Evolutionary conservation across 306 rosid species (phyloP), one percentile per base, ranked within the genome.

Genomic region (Malus fusca): DNA sequence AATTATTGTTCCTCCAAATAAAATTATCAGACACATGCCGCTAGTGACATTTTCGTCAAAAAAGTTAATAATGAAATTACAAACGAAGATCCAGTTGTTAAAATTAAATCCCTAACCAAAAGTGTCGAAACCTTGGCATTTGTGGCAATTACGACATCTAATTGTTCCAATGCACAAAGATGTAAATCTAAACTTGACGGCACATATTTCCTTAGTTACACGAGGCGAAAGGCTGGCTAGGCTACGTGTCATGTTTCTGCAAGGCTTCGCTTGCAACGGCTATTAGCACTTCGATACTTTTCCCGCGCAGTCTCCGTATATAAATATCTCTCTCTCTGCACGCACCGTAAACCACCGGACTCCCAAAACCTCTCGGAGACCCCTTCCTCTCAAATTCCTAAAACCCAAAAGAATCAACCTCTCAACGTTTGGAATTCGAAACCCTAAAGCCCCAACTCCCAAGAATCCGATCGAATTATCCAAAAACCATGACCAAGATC

Each of bases 401-500:
- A 51, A 51, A 5, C 55, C 17, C 17, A 25, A 10, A 31, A 64
- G 44, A 64, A 8, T 64, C 13, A 30, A 64, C 23, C 68, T 17
- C 33, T 64, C 68, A 13, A 64, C 42, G 19, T 64, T 51, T 28
- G 66, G 18, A 62, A 62, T 30, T 28, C 9, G 66, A 26, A 26
- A 62, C 25, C 14, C 42, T 61, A 25, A 48, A 51, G 25, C n/a
- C 62, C 55, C 64, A 42, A 71, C 9, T 52, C 77, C 75, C 77
- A 63, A 76, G 26, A 76, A 76, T 66, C 55, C 67, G 42, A 58
- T 53, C 74, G 9, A 18, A 53, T 31, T 26, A 3, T 4, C 26
- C 37, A 21, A 67, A 63, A 72, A 42, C 75, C 61, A 90, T 90
- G 97, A 68, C 90, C 84, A 84, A 84, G 78, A 86, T 84, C 90